phyloP scores from a whole-genome alignment of 768 basidiomycete species.

The Pilatotrama ljubarskyi region DNA sequence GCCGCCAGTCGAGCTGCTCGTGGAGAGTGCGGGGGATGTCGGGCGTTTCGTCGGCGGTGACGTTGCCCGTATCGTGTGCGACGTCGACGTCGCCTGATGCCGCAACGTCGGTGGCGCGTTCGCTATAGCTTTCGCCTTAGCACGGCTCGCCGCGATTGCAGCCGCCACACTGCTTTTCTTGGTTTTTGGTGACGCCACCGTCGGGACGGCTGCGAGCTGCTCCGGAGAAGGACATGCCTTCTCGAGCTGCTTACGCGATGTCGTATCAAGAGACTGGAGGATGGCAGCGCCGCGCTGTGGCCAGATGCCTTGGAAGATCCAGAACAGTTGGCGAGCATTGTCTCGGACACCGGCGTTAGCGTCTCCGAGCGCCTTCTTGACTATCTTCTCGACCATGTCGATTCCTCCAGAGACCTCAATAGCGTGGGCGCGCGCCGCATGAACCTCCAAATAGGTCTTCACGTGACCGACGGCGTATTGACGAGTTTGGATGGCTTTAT shows the following conservation, averaged over 20 bases:
- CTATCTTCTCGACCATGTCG: slow-evolving; percentile 69
- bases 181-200: slow-evolving; percentile 50
- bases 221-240: slow-evolving; percentile 74
- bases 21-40: slow-evolving; percentile 39
- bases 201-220: slow-evolving; percentile 34
- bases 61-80: slow-evolving; percentile 50
- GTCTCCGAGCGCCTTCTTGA: slow-evolving; percentile 77
- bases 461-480: slow-evolving; percentile 68
- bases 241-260: slow-evolving; percentile 80
- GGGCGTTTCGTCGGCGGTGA: slow-evolving; percentile 43
- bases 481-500: slow-evolving; percentile 80
- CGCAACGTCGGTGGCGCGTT: slow-evolving; percentile 76
- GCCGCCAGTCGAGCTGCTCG: slow-evolving; percentile 27
- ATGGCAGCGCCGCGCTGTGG: slow-evolving; percentile 63
- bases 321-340: slow-evolving; percentile 69
- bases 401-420: slow-evolving; percentile 72
- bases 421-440: slow-evolving; percentile 58
- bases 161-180: slow-evolving; percentile 87
- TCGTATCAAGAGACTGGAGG: slow-evolving; percentile 64
- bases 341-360: slow-evolving; percentile 80
- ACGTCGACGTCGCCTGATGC: slow-evolving; percentile 78
- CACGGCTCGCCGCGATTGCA: slow-evolving; percentile 86
- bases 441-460: slow-evolving; percentile 71
- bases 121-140: slow-evolving; percentile 83
- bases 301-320: slow-evolving; percentile 81